These are phyloP conservation scores for Candida labiduridarum DNA, from an alignment of 1,139 yeast genomes.

Conservation along the genomic window DNA sequence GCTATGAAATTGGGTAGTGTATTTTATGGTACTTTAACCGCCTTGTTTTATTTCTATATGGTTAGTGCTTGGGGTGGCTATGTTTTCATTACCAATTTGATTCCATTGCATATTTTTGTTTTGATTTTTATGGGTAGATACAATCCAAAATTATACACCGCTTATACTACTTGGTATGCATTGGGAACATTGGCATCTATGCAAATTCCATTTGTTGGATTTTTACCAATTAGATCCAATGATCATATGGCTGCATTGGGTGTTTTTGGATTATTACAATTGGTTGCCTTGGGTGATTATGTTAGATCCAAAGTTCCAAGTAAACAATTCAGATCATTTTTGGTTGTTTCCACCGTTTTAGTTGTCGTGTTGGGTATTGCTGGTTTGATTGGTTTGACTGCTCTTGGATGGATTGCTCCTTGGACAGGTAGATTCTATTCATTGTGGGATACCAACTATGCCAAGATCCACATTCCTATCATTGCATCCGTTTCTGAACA, in stretches of 20 bases:
- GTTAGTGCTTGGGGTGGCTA: conserved; percentile 99
- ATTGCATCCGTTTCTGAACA: conserved; percentile 99
- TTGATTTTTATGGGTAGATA: conserved; percentile 94
- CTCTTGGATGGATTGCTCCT: conserved; percentile 94
- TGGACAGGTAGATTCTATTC: conserved; percentile 99
- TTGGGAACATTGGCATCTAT: conserved; percentile 95
- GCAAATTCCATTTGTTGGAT: conserved; percentile 99
- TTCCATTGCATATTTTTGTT: conserved; percentile 93
- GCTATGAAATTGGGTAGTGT: conserved; percentile 90
- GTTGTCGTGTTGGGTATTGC: conserved; percentile 65
- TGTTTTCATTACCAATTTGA: conserved; percentile 95
- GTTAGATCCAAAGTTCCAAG: conserved; percentile 74
- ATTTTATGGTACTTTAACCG: conserved; percentile 80
- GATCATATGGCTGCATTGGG: conserved; percentile 99
- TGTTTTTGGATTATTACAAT: conserved; percentile 91
- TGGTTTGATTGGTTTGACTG: conserved; percentile 78
- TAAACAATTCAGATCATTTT: conserved; percentile 72
- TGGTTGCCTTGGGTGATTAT: conserved; percentile 85
- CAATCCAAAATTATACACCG: conserved; percentile 77
- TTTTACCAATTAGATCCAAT: conserved; percentile 92
- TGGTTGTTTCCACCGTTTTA: conserved; percentile 59
- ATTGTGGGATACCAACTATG: conserved; percentile 96
- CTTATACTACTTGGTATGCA: conserved; percentile 96
- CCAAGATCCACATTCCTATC: conserved; percentile 97
- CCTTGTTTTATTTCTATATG: conserved; percentile 94